Percentiles rank a stretch among this genome's conserved stretches.
Evolutionary conservation across 2,329 filamentous ascomycete genomes (phyloP).

Genomic region (Cladophialophora exuberans): DNA sequence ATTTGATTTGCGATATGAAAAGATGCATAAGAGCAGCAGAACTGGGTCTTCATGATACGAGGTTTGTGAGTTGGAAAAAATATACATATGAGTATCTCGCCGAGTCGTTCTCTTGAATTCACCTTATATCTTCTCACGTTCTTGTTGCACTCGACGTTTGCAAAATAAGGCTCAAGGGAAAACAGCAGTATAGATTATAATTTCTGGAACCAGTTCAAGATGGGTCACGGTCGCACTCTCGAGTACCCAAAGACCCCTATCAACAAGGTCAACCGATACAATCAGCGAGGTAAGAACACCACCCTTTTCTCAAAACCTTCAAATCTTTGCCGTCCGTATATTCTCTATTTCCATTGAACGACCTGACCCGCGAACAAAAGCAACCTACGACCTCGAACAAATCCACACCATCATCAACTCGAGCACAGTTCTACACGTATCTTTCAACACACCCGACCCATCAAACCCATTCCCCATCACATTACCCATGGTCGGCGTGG

Average conservation of each 20-base stretch:
- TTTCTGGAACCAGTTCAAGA: constrained; percentile 5
- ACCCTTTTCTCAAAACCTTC: no score
- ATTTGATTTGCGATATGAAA: no score
- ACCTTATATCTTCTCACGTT: no score
- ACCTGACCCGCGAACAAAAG: constrained; percentile 46
- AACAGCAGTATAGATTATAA: background rate
- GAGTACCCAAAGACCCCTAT: constrained; percentile 64
- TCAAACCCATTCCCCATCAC: constrained; percentile 72
- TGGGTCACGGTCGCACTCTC: constrained; percentile 39
- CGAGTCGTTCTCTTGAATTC: no score
- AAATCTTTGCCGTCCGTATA: no score
- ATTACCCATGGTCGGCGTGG: constrained; percentile 83
- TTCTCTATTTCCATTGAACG: background rate
- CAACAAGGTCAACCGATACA: constrained; percentile 70
- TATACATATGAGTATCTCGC: no score
- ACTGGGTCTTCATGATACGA: no score
- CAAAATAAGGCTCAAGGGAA: no score
- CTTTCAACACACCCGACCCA: constrained; percentile 64
- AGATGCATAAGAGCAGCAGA: no score
- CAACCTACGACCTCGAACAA: constrained; percentile 68
- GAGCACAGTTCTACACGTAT: constrained; percentile 74
- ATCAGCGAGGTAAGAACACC: constrained; percentile 59
- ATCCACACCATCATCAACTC: constrained; percentile 77
- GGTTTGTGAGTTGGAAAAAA: no score
- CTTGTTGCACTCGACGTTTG: no score